Conservation (phyloP, 2,329 filamentous ascomycete genomes). For the Dactylella cylindrospora region DNA sequence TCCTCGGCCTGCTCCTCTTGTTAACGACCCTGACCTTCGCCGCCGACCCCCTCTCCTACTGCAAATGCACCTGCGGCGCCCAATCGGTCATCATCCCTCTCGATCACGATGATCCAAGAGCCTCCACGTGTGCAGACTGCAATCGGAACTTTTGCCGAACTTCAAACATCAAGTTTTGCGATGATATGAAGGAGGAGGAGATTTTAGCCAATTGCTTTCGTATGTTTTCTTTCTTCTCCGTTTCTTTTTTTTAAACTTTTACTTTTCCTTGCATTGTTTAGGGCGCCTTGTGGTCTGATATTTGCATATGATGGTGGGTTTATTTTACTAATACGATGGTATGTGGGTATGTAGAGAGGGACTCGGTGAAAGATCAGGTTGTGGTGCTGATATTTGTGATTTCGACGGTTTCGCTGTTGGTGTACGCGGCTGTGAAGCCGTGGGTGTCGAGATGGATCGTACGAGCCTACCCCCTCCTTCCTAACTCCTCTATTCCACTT, state of each 20-base stretch:
- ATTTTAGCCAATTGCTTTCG: constrained; percentile 68
- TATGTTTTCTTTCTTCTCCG: constrained; percentile 51
- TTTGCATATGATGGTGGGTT: no score
- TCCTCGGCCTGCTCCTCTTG: constrained; percentile 29
- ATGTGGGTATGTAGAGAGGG: constrained; percentile 57
- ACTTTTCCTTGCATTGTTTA: constrained; percentile 11
- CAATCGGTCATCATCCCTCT: constrained; percentile 70
- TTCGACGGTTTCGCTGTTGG: constrained; percentile 62
- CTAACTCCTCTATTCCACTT: constrained; percentile 2
- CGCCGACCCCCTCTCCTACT: constrained; percentile 55
- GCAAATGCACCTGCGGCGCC: constrained; percentile 70
- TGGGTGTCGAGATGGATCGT: constrained; percentile 56
- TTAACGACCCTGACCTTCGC: constrained; percentile 29
- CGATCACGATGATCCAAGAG: constrained; percentile 54
- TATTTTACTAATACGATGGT: no score
- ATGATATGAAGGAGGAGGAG: constrained; percentile 64
- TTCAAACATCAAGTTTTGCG: constrained; percentile 65
- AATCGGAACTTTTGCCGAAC: constrained; percentile 67
- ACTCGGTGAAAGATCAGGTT: constrained; percentile 67
- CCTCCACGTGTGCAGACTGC: constrained; percentile 65
- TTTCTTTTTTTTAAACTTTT: background rate
- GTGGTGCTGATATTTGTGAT: constrained; percentile 68
- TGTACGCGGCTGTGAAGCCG: constrained; percentile 63
- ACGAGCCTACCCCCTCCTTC: constrained; percentile 53
- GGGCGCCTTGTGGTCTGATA: no score